phyloP scores from a whole-genome alignment of 2,329 filamentous ascomycete species.

The Neurospora crassa region DNA sequence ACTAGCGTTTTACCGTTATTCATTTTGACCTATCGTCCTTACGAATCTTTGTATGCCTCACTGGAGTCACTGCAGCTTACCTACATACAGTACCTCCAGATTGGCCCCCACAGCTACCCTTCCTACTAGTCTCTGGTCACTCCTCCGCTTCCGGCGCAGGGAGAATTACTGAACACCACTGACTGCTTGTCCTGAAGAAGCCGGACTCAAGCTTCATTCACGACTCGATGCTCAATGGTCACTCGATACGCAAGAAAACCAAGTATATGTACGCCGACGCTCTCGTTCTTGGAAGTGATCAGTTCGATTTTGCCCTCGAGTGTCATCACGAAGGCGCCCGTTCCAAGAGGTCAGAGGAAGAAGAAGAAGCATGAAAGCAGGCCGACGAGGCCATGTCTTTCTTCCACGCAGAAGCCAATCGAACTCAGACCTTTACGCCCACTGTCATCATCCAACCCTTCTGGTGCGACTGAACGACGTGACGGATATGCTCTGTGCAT shows the following conservation, averaged over 20 bases:
- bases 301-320: not conserved
- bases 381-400: not conserved
- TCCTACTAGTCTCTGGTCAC: not conserved
- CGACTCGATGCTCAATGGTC: not conserved
- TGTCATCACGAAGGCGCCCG: not conserved
- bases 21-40: not conserved
- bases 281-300: not conserved
- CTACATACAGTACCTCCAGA: not conserved
- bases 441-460: not conserved
- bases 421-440: not conserved
- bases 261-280: not conserved
- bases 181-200: not conserved
- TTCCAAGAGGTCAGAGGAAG: not conserved
- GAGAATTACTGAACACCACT: not conserved
- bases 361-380: not conserved
- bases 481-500: not conserved
- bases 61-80: not conserved
- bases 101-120: not conserved
- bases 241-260: not conserved
- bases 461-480: not conserved
- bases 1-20: not conserved
- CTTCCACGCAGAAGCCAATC: not conserved
- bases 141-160: not conserved
- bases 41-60: not conserved
- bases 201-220: not conserved